phyloP scores from a whole-genome alignment of 352 stramenopile genomes.

The Albugo laibachii region DNA sequence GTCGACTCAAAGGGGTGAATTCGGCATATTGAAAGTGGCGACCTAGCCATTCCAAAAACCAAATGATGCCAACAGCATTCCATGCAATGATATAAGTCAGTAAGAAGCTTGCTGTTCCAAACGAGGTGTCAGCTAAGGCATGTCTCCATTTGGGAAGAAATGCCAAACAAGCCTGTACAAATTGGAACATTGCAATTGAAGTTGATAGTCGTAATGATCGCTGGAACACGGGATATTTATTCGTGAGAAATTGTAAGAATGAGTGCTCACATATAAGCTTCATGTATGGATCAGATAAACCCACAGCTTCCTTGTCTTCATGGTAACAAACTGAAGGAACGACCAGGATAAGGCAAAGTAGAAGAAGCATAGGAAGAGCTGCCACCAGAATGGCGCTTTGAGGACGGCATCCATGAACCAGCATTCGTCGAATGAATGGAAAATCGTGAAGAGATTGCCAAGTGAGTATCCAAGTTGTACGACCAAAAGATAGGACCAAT shows the following conservation, averaged over 20 bases:
- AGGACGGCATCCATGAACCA: conserved; percentile 47
- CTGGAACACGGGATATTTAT: conserved; percentile 69
- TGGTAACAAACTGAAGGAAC: conserved; percentile 14
- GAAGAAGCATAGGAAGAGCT: conserved; percentile 1
- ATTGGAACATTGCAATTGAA: conserved; percentile 65
- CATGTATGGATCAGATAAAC: conserved; percentile 9
- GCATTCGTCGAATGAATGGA: conserved; percentile 69
- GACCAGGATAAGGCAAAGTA: conserved; percentile 34
- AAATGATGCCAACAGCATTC: conserved; percentile 40
- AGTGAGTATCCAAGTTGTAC: conserved; percentile 74
- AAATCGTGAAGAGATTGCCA: conserved; percentile 79
- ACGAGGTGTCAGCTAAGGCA: conserved; percentile 16
- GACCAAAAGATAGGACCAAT: conserved; percentile 65
- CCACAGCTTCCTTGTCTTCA: neutral
- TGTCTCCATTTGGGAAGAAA: conserved; percentile 55
- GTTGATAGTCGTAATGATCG: conserved; percentile 56
- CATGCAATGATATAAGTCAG: conserved; percentile 17
- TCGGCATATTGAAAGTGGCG: conserved; percentile 37
- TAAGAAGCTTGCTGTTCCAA: no score
- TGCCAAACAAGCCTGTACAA: conserved; percentile 68
- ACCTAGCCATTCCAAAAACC: conserved; percentile 55
- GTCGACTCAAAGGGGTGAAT: conserved; percentile 42
- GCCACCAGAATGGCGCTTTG: conserved; percentile 40
- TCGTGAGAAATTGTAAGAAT: conserved; percentile 68
- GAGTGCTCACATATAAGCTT: conserved; percentile 57